These are phyloP conservation scores for Betula pendula DNA, from an alignment of 306 rosid genomes.

Conservation along the genomic window DNA sequence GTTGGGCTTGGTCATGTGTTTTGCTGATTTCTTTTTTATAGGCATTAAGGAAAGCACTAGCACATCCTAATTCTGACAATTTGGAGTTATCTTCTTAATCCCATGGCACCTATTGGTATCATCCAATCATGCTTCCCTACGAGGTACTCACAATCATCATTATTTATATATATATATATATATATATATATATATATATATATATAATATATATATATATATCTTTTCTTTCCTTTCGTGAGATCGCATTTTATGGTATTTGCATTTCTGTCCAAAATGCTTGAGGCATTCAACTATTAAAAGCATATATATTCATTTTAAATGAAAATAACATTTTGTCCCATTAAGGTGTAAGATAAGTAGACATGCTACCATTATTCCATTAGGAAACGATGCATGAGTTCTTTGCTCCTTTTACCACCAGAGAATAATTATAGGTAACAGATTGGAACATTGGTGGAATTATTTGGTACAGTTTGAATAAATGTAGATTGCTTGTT, in stretches of 20 bases:
- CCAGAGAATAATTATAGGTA: not conserved
- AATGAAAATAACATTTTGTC: not conserved
- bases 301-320: not conserved
- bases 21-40: slow-evolving; percentile 30
- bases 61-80: slow-evolving; percentile 48
- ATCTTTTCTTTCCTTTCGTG: not conserved
- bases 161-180: too few relatives aligned
- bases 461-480: not conserved
- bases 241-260: not conserved
- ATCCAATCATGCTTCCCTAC: slow-evolving; percentile 82
- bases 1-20: not conserved
- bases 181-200: too few relatives aligned
- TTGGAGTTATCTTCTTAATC: slow-evolving; percentile 55
- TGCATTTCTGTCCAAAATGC: not conserved
- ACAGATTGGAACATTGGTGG: not conserved
- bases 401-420: not conserved
- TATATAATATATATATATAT: too few relatives aligned
- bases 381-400: not conserved
- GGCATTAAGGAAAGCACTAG: slow-evolving; percentile 66
- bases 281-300: not conserved
- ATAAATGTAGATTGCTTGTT: not conserved
- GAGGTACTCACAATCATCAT: slow-evolving; percentile 42
- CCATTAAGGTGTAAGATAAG: not conserved
- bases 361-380: not conserved
- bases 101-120: slow-evolving; percentile 82